Conservation (phyloP, 192 early-diverging fungal species). For the Coemansia sp. region DNA sequence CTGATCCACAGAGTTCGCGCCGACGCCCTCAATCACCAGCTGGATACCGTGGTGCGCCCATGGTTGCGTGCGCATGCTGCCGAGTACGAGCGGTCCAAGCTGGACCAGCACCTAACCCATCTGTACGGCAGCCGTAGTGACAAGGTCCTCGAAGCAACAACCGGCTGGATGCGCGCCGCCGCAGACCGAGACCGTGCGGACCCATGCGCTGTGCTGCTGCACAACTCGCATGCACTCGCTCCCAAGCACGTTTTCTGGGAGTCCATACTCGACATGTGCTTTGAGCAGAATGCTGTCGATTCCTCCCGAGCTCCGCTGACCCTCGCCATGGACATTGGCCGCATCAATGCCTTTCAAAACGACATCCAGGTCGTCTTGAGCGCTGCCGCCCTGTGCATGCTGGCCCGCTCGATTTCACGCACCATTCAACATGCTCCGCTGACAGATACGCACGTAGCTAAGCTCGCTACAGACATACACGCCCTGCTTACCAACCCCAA, state of each 20-base stretch:
- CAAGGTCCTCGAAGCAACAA: slow-evolving; percentile 8
- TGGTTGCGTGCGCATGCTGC: slow-evolving; percentile 39
- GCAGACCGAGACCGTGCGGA: slow-evolving; percentile 3
- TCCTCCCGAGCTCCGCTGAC: slow-evolving; percentile 14
- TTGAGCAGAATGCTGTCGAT: slow-evolving; percentile 13
- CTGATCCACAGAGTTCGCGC: slow-evolving; percentile 30
- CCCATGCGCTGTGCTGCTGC: slow-evolving; percentile 3
- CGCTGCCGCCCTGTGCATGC: slow-evolving; percentile 18
- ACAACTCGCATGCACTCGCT: background rate
- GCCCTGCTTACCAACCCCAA: slow-evolving; percentile 16
- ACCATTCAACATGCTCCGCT: background rate
- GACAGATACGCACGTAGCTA: slow-evolving; percentile 8
- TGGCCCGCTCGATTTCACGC: slow-evolving; percentile 8
- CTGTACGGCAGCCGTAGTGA: background rate
- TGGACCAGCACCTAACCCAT: slow-evolving; percentile 14
- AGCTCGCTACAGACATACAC: slow-evolving; percentile 1
- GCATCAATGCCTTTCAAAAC: slow-evolving; percentile 35
- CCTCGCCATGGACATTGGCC: slow-evolving; percentile 24
- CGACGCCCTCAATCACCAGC: slow-evolving; percentile 44
- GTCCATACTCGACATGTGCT: slow-evolving; percentile 37
- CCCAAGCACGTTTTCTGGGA: slow-evolving; percentile 33
- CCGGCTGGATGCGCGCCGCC: slow-evolving; percentile 29
- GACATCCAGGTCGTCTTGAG: slow-evolving; percentile 34
- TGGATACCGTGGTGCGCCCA: slow-evolving; percentile 38
- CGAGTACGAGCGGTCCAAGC: slow-evolving; percentile 38